Base-by-base conservation (phyloP, 805 yeast species). In the Wickerhamomyces rabaulensis region DNA sequence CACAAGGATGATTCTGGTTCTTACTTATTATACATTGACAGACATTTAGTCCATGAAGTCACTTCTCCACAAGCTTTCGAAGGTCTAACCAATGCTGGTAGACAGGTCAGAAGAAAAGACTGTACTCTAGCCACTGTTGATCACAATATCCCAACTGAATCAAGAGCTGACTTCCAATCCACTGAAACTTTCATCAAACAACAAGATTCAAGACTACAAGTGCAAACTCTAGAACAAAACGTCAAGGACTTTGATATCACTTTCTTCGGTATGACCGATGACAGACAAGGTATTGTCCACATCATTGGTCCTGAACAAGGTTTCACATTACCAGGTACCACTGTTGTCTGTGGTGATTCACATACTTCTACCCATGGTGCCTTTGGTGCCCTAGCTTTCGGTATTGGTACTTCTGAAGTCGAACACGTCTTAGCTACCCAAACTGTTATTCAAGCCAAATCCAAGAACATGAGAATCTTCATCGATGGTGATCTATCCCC, bases 331-430 rank as follows among this genome's bases (percentile, higher is more conserved):
- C 99, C 99, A 33, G 99, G 99, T 59, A 90, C 98, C 43, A 94
- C 99, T 4, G 97, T 94, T 29, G 99, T 94, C 39, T 94, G 99
- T 71, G 99, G 99, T 68, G 99, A 94, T 67, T 90, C 97, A 4
- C 99, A 94, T 67, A 94, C 99, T 23, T 89, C 97, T 3, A 94
- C 99, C 1, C 99, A 94, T 64, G 99, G 99, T 60, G 99, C 99
- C 39, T 94, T 94, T 64, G 99, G 99, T 52, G 74, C 98, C 9
- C 77, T 94, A 48, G 99, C 99, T 12, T 94, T 94, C 61, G 99
- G 99, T 71, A 94, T 94, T 62, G 99, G 99, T 66, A 94, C 99
- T 48, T 91, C 97, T 13, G 99, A 94, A 72, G 99, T 94, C 46
- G 99, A 94, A 74, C 99, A 94, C 66, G 99, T 94, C 50, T 74